A percentile compares a stretch with the other conserved stretches of the same genome.
phyloP scores from a whole-genome alignment of 1,284 basidiomycete species.

The Cryptococcus sp. region DNA sequence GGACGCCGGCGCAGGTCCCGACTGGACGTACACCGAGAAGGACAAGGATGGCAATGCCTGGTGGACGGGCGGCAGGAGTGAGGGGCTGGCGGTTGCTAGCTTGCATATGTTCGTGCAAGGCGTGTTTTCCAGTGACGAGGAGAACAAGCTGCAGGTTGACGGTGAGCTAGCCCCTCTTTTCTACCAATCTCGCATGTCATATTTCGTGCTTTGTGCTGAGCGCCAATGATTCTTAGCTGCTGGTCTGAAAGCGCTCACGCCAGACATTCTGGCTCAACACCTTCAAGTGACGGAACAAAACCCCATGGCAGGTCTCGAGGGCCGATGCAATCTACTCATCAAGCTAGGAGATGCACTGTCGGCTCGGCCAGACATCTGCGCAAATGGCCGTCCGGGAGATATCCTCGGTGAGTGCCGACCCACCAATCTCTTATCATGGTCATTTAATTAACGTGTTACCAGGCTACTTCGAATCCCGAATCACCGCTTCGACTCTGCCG shows the following conservation, averaged over 20 bases:
- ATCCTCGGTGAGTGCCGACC: conserved; percentile 64
- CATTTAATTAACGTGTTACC: neutral
- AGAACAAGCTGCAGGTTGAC: conserved; percentile 73
- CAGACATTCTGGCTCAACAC: conserved; percentile 64
- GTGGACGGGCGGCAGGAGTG: conserved; percentile 70
- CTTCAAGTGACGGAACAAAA: conserved; percentile 80
- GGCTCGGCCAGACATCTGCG: conserved; percentile 65
- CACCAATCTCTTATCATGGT: too few relatives aligned
- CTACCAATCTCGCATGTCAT: neutral
- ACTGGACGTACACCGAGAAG: conserved; percentile 70
- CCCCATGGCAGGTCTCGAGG: conserved; percentile 87
- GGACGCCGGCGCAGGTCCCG: neutral
- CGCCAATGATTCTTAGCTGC: conserved; percentile 59
- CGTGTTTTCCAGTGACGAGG: conserved; percentile 70
- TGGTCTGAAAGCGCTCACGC: conserved; percentile 68
- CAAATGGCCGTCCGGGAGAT: conserved; percentile 72
- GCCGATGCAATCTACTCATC: conserved; percentile 73
- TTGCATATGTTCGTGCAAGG: conserved; percentile 85
- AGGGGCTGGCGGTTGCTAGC: conserved; percentile 90
- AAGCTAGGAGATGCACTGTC: conserved; percentile 72
- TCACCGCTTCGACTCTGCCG: conserved; percentile 55
- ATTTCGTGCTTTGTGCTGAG: neutral
- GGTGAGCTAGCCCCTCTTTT: conserved; percentile 57
- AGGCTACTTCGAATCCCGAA: conserved; percentile 31
- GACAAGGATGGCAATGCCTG: conserved; percentile 17